These are phyloP conservation scores for Solanum dulcamara DNA, from an alignment of 257 asterid species.

Conservation along the genomic window DNA sequence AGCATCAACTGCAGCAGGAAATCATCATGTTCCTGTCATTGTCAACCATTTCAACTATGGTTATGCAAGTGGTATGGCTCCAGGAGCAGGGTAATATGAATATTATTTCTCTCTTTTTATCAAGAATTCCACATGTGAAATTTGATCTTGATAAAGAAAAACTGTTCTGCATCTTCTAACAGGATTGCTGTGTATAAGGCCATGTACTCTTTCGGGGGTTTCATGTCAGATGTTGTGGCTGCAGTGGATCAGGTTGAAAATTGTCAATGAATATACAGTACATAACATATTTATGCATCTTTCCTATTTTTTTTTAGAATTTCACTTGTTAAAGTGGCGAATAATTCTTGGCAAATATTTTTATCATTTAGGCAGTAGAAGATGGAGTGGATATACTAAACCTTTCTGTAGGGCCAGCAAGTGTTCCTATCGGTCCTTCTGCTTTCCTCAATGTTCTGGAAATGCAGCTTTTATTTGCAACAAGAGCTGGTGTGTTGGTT, in stretches of 20 bases:
- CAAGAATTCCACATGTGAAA: not conserved
- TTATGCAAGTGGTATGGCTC: conserved; percentile 76
- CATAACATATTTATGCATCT: not conserved
- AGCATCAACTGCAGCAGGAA: conserved; percentile 78
- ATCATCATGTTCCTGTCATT: conserved; percentile 29
- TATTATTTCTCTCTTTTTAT: not conserved
- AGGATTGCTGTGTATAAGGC: conserved; percentile 72
- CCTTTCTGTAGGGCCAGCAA: conserved; percentile 62
- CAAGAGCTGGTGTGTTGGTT: conserved; percentile 56
- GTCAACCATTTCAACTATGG: conserved; percentile 50
- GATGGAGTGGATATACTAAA: conserved; percentile 69
- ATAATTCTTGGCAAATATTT: not conserved
- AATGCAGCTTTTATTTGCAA: conserved; percentile 49
- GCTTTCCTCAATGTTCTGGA: conserved; percentile 49
- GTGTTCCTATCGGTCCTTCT: conserved; percentile 40
- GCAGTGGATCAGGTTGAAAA: conserved; percentile 56
- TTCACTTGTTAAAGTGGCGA: not conserved
- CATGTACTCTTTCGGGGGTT: conserved; percentile 48
- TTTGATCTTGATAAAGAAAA: not conserved
- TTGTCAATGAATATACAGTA: not conserved
- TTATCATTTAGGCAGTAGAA: conserved; percentile 53
- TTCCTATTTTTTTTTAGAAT: not conserved
- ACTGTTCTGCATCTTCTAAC: not conserved
- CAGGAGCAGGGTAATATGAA: conserved; percentile 50
- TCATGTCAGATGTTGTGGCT: conserved; percentile 69